Base-by-base conservation (phyloP, 352 stramenopile genomes). In the Peronospora tabacina region DNA sequence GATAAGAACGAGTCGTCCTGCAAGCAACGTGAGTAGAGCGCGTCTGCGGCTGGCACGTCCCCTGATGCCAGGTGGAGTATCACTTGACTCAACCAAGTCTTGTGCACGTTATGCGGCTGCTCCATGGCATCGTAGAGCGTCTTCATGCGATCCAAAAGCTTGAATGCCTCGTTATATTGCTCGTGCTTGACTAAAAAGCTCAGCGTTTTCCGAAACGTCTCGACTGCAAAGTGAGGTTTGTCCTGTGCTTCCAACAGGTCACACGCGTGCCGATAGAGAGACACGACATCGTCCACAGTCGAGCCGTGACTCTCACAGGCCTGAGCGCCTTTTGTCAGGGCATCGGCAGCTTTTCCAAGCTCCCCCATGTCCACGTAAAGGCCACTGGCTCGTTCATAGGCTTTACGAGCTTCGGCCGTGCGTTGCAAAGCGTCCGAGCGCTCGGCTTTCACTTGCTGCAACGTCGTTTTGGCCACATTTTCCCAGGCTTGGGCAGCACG, bases 331-430 rank as follows among this genome's bases (percentile, higher is more conserved):
- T 89, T 91, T 17, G 88, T 44, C 3, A 91, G 61, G 13, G 77
- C 79, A 19, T 91, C 81, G 0, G 77, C 75, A n/a, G 77, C 78
- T 55, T 91, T 91, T 17, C 81, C 81, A 16, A 91, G 58, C 61
- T 91, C 81, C 26, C 80, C 77, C 78, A 88, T 91, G 54, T 91
- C 81, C 43, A 73, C 70, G 40, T 89, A 91, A 41, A 78, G 68
- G 26, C 57, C 52, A 61, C 74, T 82, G 17, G 75, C 81, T 0
- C 65, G 58, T 50, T 89, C 78, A 46, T 80, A 91, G 5, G 68
- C 68, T 33, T 76, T 61, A 24, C 68, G 73, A 5, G 73, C 69
- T 46, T 87, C 75, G 13, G 48, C 44, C 3, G 75, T 63, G 11
- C 70, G 66, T 37, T 73, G 63, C 29, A 59, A 39, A 0, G 58